Evolutionary conservation across 2,329 filamentous ascomycete species (phyloP).

Genomic region (Ophiosphaerella korrae): DNA sequence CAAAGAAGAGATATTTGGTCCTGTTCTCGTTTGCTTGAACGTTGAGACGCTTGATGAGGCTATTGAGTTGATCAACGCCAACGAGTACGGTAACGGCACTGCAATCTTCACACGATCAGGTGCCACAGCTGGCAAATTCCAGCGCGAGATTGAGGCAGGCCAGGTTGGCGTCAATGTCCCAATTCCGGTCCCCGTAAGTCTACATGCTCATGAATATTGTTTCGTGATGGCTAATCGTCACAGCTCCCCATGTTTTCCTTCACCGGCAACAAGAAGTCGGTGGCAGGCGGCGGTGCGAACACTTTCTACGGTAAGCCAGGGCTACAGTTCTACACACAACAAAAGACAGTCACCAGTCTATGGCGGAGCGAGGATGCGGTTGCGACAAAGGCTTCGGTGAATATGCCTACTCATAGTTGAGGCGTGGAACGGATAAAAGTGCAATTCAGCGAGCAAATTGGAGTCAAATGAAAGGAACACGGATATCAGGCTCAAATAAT

Average conservation of each 20-base stretch:
- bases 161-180: constrained; percentile 87
- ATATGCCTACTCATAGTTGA: constrained; percentile 75
- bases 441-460: neutral
- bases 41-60: constrained; percentile 79
- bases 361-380: constrained; percentile 88
- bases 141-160: constrained; percentile 79
- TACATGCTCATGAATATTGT: neutral
- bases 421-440: neutral
- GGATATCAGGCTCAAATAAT: too few relatives aligned
- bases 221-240: constrained; percentile 10
- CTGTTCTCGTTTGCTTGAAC: constrained; percentile 80
- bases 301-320: constrained; percentile 96
- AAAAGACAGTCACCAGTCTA: constrained; percentile 94
- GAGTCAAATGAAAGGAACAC: neutral
- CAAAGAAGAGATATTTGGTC: constrained; percentile 83
- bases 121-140: constrained; percentile 77
- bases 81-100: constrained; percentile 85
- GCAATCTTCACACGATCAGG: constrained; percentile 84
- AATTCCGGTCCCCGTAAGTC: constrained; percentile 64
- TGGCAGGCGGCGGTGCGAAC: constrained; percentile 88
- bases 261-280: constrained; percentile 78
- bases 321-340: constrained; percentile 92
- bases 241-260: constrained; percentile 66
- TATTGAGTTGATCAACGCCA: constrained; percentile 79
- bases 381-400: constrained; percentile 80